phyloP scores from a whole-genome alignment of 345 rosid species.

The Cochlearia excelsa region DNA sequence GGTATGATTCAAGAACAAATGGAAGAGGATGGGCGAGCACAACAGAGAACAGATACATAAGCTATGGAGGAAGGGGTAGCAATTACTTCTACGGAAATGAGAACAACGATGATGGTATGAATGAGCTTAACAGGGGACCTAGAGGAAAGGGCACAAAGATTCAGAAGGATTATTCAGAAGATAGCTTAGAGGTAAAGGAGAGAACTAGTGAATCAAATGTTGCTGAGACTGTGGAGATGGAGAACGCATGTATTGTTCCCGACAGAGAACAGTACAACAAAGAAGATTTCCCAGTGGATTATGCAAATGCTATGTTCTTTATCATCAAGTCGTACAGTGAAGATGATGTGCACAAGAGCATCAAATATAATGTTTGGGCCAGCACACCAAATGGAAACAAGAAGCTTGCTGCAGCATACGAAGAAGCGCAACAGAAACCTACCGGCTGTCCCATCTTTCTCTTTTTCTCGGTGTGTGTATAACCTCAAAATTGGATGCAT shows the following conservation, averaged over 20 bases:
- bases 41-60: conserved; percentile 53
- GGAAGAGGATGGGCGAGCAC: conserved; percentile 53
- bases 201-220: conserved; percentile 36
- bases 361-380: conserved; percentile 81
- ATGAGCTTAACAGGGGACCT: conserved; percentile 79
- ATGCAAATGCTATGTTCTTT: conserved; percentile 57
- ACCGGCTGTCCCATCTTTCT: conserved; percentile 63
- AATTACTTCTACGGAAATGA: conserved; percentile 53
- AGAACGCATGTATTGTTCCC: conserved; percentile 30
- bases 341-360: conserved; percentile 84
- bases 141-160: conserved; percentile 55
- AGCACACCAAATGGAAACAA: conserved; percentile 87
- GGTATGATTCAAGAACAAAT: conserved; percentile 52
- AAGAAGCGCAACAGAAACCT: conserved; percentile 60
- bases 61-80: conserved; percentile 50
- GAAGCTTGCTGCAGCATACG: conserved; percentile 75
- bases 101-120: conserved; percentile 51
- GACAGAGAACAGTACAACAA: conserved; percentile 52
- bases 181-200: conserved; percentile 38
- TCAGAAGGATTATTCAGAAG: conserved; percentile 42
- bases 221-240: conserved; percentile 39
- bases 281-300: conserved; percentile 57
- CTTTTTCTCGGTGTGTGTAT: conserved; percentile 60
- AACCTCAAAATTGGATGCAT: not conserved
- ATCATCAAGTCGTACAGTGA: conserved; percentile 82